Evolutionary conservation across 2,329 filamentous ascomycete species (phyloP).

Genomic region (Ophiocordyceps polyrhachis-furcata): DNA sequence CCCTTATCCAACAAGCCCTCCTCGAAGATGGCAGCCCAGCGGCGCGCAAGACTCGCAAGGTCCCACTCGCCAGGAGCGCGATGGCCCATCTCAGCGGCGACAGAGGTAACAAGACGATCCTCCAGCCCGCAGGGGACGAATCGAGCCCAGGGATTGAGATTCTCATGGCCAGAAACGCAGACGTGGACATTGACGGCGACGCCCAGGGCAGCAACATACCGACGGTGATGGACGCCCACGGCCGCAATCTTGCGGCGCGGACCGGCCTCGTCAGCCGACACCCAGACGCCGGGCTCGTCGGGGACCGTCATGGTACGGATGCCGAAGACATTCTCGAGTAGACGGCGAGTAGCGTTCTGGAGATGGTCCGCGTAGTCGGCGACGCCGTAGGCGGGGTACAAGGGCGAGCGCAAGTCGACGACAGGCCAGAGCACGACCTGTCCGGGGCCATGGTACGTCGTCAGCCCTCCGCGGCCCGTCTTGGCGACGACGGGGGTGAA

Average conservation of each 20-base stretch:
- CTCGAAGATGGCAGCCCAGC: slow-evolving; percentile 16
- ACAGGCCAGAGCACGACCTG: slow-evolving; percentile 88
- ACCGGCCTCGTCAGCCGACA: slow-evolving; percentile 13
- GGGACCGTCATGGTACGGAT: slow-evolving; percentile 40
- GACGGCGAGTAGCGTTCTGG: slow-evolving; percentile 54
- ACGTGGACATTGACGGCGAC: slow-evolving; percentile 62
- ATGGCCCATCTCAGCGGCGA: slow-evolving; percentile 31
- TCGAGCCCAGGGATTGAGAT: slow-evolving; percentile 37
- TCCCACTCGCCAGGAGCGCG: slow-evolving; percentile 8
- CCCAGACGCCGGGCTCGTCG: slow-evolving; percentile 78
- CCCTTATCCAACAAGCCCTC: slow-evolving; percentile 12
- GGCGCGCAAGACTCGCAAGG: slow-evolving; percentile 10
- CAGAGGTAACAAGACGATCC: slow-evolving; percentile 61
- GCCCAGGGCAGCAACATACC: slow-evolving; percentile 71
- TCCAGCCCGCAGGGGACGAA: slow-evolving; percentile 84
- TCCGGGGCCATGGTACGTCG: slow-evolving; percentile 88
- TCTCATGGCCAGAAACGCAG: slow-evolving; percentile 23
- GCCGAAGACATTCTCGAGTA: slow-evolving; percentile 36
- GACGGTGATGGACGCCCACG: slow-evolving; percentile 74
- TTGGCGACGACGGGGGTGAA: slow-evolving; percentile 42
- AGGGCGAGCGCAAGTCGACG: slow-evolving; percentile 49
- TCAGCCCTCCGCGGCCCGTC: slow-evolving; percentile 71
- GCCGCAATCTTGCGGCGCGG: slow-evolving; percentile 61
- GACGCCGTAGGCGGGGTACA: slow-evolving; percentile 43
- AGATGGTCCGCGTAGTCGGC: slow-evolving; percentile 61